These are phyloP conservation scores for Alternaria gaisen DNA, from an alignment of 2,329 filamentous ascomycete genomes.

Conservation along the genomic window DNA sequence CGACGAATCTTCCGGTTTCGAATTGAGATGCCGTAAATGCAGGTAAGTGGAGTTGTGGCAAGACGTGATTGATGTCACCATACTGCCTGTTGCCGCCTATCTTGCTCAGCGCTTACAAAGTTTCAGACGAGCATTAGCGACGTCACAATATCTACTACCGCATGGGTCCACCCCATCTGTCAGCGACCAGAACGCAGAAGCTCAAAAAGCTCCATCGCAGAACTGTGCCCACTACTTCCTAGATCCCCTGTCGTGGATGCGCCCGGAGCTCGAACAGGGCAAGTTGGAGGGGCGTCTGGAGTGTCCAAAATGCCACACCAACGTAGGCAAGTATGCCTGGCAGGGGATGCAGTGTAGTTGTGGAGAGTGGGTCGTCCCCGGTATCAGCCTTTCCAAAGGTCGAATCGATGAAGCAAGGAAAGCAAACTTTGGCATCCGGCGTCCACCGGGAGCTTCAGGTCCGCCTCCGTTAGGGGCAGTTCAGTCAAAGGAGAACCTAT, in stretches of 20 bases:
- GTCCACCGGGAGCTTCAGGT: slow-evolving; percentile 39
- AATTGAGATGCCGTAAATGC: slow-evolving; percentile 91
- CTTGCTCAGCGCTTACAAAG: slow-evolving; percentile 38
- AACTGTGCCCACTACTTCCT: slow-evolving; percentile 87
- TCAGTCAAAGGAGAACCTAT: slow-evolving; percentile 20
- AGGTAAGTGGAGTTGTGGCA: slow-evolving; percentile 61
- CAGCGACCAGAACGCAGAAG: slow-evolving; percentile 22
- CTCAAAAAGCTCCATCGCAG: slow-evolving; percentile 27
- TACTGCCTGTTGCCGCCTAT: slow-evolving; percentile 17
- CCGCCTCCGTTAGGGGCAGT: slow-evolving; percentile 15
- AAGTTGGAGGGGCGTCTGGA: slow-evolving; percentile 83
- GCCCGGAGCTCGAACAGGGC: slow-evolving; percentile 80
- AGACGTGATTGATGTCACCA: slow-evolving; percentile 14
- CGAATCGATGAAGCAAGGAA: slow-evolving; percentile 75
- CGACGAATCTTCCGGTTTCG: slow-evolving; percentile 56
- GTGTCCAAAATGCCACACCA: slow-evolving; percentile 85
- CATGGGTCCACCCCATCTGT: slow-evolving; percentile 60
- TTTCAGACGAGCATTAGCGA: slow-evolving; percentile 67
- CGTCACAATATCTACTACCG: slow-evolving; percentile 71
- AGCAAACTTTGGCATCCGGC: slow-evolving; percentile 43
- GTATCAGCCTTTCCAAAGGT: slow-evolving; percentile 83
- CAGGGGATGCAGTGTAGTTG: slow-evolving; percentile 94
- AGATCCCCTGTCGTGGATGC: slow-evolving; percentile 96
- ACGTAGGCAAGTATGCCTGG: slow-evolving; percentile 94
- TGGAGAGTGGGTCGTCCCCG: slow-evolving; percentile 87